Conservation (phyloP, 2,329 filamentous ascomycete species). For the Fusarium sacchari region DNA sequence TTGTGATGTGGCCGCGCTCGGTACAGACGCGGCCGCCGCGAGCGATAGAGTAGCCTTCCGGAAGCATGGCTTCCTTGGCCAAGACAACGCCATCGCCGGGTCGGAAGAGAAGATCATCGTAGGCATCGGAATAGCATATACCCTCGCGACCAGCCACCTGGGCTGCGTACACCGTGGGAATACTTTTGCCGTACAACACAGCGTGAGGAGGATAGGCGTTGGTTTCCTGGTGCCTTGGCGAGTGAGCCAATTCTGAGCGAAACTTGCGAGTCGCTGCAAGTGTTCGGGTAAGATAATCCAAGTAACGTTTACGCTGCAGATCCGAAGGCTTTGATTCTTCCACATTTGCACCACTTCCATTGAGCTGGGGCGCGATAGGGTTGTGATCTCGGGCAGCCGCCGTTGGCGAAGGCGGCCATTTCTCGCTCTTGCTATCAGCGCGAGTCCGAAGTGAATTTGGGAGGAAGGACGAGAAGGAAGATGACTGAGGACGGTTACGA, state of each 20-base stretch:
- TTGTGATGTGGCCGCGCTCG: constrained; percentile 86
- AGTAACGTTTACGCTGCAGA: constrained; percentile 48
- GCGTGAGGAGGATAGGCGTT: constrained; percentile 86
- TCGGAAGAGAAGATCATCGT: constrained; percentile 87
- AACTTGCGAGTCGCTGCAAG: constrained; percentile 78
- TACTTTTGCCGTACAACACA: constrained; percentile 86
- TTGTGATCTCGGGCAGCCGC: constrained; percentile 51
- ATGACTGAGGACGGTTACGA: constrained; percentile 52
- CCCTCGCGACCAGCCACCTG: constrained; percentile 77
- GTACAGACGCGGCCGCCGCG: constrained; percentile 79
- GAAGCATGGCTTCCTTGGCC: constrained; percentile 85
- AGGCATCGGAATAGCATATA: constrained; percentile 80
- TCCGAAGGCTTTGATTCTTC: constrained; percentile 40
- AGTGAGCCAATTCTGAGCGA: constrained; percentile 77
- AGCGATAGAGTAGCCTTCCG: constrained; percentile 79
- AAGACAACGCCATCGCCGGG: constrained; percentile 91
- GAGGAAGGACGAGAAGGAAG: constrained; percentile 60
- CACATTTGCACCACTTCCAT: constrained; percentile 31
- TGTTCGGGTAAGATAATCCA: constrained; percentile 78
- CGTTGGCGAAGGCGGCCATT: constrained; percentile 32
- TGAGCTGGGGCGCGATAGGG: constrained; percentile 43
- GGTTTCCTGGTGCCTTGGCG: constrained; percentile 64
- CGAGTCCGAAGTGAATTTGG: constrained; percentile 57
- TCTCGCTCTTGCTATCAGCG: constrained; percentile 56
- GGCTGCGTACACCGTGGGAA: constrained; percentile 85